Conservation (phyloP, 164 flowering plant species). For the Nymphaea colorata region DNA sequence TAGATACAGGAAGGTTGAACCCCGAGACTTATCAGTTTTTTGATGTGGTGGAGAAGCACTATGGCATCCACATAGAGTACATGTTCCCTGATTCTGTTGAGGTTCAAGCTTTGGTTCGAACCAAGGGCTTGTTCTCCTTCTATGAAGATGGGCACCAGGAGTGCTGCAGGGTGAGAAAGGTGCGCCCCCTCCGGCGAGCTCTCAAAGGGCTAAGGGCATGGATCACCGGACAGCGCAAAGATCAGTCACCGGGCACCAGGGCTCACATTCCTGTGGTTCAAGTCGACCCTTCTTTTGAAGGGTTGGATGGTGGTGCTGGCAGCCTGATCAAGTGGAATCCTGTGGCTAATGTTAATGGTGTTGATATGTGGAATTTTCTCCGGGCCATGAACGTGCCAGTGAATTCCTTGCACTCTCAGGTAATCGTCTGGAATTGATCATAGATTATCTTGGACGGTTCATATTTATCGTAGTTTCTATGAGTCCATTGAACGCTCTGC, state of each 20-base stretch:
- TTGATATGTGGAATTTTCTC: constrained; percentile 74
- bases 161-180: constrained; percentile 95
- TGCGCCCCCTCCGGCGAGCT: constrained; percentile 82
- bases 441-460: too few species aligned
- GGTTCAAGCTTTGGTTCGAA: constrained; percentile 79
- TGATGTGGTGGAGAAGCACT: constrained; percentile 73
- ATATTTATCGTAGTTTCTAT: too few species aligned
- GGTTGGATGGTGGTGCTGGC: constrained; percentile 72
- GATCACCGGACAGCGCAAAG: constrained; percentile 85
- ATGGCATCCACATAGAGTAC: constrained; percentile 78
- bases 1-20: constrained; percentile 90
- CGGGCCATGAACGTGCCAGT: constrained; percentile 81
- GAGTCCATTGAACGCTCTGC: too few species aligned
- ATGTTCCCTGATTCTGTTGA: constrained; percentile 96
- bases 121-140: constrained; percentile 82
- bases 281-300: constrained; percentile 83
- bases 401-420: constrained; percentile 60
- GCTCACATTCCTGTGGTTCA: constrained; percentile 83
- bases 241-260: constrained; percentile 74
- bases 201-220: constrained; percentile 84
- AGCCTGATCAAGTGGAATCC: constrained; percentile 98
- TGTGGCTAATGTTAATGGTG: constrained; percentile 62
- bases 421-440: neutral
- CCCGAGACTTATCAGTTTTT: constrained; percentile 79
- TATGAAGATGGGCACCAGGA: constrained; percentile 96